Evolutionary conservation across 441 rosid species (phyloP), one percentile per base, ranked within the genome.

Genomic region (Euphorbia corollata): DNA sequence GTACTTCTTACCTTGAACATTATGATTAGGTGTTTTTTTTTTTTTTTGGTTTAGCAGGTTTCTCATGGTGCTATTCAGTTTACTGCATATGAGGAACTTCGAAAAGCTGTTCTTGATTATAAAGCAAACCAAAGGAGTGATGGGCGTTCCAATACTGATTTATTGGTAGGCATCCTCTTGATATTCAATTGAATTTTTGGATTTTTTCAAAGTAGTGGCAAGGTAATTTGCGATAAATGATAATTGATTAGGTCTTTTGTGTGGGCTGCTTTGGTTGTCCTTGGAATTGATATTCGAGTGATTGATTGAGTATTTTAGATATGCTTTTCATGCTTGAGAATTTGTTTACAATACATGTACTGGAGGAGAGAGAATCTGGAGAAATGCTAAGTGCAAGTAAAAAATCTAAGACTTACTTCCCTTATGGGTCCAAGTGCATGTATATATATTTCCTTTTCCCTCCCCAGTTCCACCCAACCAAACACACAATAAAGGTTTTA

Each of bases 61-160:
- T 91, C 95, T 71, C 99, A 91, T 72, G 95, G 92, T 67, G 97
- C 93, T 59, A 77, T 91, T 80, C 99, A 91, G 84, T 91, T 93
- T 77, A 89, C 95, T 23, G 83, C 82, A 30, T 91, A 93, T 69
- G 97, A 93, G 81, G 99, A 93, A 73, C 87, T 89, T 61, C 95
- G 93, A 22, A 91, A 84, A 79, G 59, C 79, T 71, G 34, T 79
- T 77, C 73, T 87, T 67, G 87, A 85, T 54, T 71, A 71, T 45
- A 84, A 78, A 69, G 70, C 64, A 16, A 84, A 78, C 74, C 75
- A 68, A 73, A 81, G 73, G 55, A 70, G 65, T 65, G 16, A 72
- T 16, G 73, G 72, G 67, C 55, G 71, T 47, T 51, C 83, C 34
- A 81, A 81, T 68, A 62, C 4, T 51, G 48, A 80, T 72, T 59